Conservation (phyloP, 306 rosid genomes). For the Pyrus betulifolia region DNA sequence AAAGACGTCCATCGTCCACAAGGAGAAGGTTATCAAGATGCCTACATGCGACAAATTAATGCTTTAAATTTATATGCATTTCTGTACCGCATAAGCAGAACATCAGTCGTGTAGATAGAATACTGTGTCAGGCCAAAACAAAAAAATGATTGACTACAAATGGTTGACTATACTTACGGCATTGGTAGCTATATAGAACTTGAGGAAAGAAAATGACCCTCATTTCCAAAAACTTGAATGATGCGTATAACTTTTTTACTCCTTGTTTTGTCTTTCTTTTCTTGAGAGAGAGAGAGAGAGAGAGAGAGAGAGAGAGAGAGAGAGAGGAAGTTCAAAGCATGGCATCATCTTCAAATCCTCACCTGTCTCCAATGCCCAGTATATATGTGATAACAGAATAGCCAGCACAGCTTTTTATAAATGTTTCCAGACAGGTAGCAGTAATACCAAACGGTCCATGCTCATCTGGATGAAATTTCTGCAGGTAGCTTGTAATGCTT, state of each 20-base stretch:
- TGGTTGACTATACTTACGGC: not conserved
- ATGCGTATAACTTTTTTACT: not conserved
- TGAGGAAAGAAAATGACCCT: not conserved
- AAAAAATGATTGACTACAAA: not conserved
- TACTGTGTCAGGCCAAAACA: not conserved
- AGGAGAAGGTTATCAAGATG: constrained; percentile 97
- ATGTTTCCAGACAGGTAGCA: constrained; percentile 92
- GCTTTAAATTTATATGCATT: not conserved
- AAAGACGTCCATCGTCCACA: constrained; percentile 88
- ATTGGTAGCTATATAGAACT: not conserved
- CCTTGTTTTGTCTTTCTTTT: not conserved
- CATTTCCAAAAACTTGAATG: not conserved
- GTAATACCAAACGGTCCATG: constrained; percentile 95
- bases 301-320: too few species aligned
- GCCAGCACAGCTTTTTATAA: constrained; percentile 97
- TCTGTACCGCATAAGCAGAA: not conserved
- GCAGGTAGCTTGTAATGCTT: constrained; percentile 86
- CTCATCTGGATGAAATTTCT: constrained; percentile 93
- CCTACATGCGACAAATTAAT: constrained; percentile 32
- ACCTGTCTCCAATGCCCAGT: constrained; percentile 99
- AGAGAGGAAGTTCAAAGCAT: not conserved
- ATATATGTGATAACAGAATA: constrained; percentile 98
- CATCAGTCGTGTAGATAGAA: too few species aligned
- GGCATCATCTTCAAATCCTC: constrained; percentile 11
- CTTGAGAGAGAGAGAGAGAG: too few species aligned